Evolutionary conservation across 2,329 filamentous ascomycete genomes (phyloP).

Genomic region (Cordyceps farinosa): DNA sequence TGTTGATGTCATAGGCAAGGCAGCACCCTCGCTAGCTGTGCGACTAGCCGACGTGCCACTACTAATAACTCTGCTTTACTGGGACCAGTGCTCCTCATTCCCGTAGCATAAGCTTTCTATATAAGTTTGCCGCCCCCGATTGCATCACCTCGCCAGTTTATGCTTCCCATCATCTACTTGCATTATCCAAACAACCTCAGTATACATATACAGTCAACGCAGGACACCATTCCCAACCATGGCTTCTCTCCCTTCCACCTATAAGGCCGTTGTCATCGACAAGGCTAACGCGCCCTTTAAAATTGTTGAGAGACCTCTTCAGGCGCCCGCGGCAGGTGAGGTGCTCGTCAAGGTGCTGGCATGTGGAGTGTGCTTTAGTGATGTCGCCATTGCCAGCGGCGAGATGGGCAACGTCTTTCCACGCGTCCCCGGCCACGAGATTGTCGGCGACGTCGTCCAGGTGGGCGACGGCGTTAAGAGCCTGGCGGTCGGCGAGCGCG

Average conservation of each 20-base stretch:
- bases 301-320: conserved; percentile 58
- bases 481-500: conserved; percentile 61
- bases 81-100: background rate
- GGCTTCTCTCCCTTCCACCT: conserved; percentile 57
- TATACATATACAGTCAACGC: background rate
- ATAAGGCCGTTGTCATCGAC: conserved; percentile 62
- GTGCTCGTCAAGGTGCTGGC: conserved; percentile 69
- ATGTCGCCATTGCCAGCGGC: conserved; percentile 47
- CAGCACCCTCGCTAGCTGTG: background rate
- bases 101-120: background rate
- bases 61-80: background rate
- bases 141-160: too few species aligned
- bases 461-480: conserved; percentile 54
- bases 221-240: conserved; percentile 3
- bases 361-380: conserved; percentile 68
- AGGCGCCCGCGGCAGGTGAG: conserved; percentile 52
- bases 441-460: conserved; percentile 63
- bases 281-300: conserved; percentile 48
- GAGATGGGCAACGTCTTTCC: conserved; percentile 55
- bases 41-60: background rate
- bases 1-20: conserved; percentile 6
- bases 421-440: conserved; percentile 66
- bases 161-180: background rate
- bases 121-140: background rate
- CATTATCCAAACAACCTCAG: background rate